Evolutionary conservation across 83 land plant genomes (phyloP), one percentile per base, ranked within the genome.

Genomic region (Thuja plicata): DNA sequence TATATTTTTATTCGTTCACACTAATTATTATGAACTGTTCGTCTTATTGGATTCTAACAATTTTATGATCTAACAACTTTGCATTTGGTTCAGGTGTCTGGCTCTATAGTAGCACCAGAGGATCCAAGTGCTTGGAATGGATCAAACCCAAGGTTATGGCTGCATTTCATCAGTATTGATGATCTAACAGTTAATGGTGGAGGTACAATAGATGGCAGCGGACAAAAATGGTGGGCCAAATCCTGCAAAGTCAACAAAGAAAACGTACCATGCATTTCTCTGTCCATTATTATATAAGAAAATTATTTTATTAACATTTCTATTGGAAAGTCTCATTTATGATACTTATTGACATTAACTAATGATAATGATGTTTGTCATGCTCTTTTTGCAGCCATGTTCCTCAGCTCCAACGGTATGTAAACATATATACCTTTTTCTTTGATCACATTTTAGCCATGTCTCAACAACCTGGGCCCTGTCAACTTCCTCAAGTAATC

Each of bases 191-290:
- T 96, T 8, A 83, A 90, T 52, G 97, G 97, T 16, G 94, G 93
- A 83, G 97, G 97, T 1, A 90, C 87, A 12, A 91, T 96, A 40
- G 91, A 94, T 86, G 97, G 97, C 78, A 93, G 87, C 91, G 97
- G 97, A 46, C 74, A 90, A 41, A 71, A 92, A 91, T 96, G 97
- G 97, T 96, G 97, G 97, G 87, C 89, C 13, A 87, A 88, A 38
- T 96, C 97, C 27, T 96, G 97, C 94, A 96, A 96, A 89, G 84
- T 52, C 52, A 93, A 94, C 84, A 41, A 34, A 78, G 87, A 92
- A 35, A 94, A 93, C 89, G 96, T 95, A 89, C 74, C 1, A 48
- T 41, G 8, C 79, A 34, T 76, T 76, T 76, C 35, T 76, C 13
- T 35, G 17, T 13, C 5, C 79, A 76, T 76, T 74, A 1, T 12